These are phyloP conservation scores for Hypoxylon lenormandii DNA, from an alignment of 495 filamentous ascomycete species.

Conservation along the genomic window DNA sequence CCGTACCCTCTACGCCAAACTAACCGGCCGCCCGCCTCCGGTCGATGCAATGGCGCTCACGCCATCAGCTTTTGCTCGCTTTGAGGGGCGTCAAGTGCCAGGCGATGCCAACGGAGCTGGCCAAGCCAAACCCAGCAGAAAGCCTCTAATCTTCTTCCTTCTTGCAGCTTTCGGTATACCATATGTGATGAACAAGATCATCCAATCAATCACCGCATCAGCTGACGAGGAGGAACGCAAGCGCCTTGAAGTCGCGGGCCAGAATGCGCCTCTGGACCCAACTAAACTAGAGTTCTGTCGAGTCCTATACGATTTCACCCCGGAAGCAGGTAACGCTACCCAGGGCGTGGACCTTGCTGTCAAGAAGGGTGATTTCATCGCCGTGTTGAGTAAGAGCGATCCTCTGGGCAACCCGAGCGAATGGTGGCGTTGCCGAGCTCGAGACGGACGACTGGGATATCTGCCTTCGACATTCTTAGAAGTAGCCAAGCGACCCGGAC, in stretches of 20 bases:
- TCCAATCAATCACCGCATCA: constrained; percentile 81
- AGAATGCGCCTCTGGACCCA: constrained; percentile 75
- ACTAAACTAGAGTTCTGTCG: constrained; percentile 94
- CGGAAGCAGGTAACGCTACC: constrained; percentile 70
- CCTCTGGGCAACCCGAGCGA: constrained; percentile 90
- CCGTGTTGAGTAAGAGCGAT: constrained; percentile 91
- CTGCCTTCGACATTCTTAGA: constrained; percentile 90
- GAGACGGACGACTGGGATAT: constrained; percentile 91
- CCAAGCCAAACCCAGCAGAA: constrained; percentile 81
- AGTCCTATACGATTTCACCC: constrained; percentile 91
- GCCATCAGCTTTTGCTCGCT: constrained; percentile 87
- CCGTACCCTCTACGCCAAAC: constrained; percentile 85
- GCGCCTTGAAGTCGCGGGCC: constrained; percentile 64
- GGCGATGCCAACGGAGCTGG: constrained; percentile 58
- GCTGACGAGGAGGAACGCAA: constrained; percentile 81
- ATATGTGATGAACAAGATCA: constrained; percentile 94
- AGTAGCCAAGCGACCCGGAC: constrained; percentile 71
- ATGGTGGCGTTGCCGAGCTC: constrained; percentile 97
- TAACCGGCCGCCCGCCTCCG: constrained; percentile 92
- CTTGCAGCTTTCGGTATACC: constrained; percentile 93
- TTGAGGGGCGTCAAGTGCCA: constrained; percentile 71
- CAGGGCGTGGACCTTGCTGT: constrained; percentile 88
- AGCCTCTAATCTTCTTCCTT: constrained; percentile 95
- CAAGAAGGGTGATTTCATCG: constrained; percentile 94
- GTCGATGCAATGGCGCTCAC: constrained; percentile 87